Evolutionary conservation across 2,329 filamentous ascomycete genomes (phyloP).

Genomic region (Escovopsis sp.): DNA sequence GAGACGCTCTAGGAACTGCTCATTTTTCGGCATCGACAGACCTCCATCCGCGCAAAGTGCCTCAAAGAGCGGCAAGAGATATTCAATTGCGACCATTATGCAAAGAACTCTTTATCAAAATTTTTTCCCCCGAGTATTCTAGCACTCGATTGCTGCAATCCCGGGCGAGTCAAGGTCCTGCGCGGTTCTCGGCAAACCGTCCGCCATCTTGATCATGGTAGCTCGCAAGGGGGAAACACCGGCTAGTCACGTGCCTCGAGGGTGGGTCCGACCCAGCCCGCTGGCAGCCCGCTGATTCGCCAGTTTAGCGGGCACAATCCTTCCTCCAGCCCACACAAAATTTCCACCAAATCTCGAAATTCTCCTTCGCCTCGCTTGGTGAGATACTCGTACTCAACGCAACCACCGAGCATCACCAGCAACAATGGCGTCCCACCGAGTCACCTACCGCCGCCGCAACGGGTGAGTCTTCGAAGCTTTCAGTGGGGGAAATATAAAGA

Average conservation of each 20-base stretch:
- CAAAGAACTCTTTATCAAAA: too few species aligned
- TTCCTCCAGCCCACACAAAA: conserved; percentile 26
- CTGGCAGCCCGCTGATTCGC: conserved; percentile 19
- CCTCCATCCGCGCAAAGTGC: too few species aligned
- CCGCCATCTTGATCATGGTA: background rate
- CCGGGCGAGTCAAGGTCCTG: too few species aligned
- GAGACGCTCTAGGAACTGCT: too few species aligned
- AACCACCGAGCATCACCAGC: conserved; percentile 26
- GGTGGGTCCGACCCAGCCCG: conserved; percentile 2
- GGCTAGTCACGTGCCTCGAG: conserved; percentile 1
- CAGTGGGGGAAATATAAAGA: too few species aligned
- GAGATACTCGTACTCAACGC: conserved; percentile 19
- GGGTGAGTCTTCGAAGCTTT: conserved; percentile 41
- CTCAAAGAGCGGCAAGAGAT: too few species aligned
- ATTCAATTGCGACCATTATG: too few species aligned
- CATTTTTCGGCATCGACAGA: too few species aligned
- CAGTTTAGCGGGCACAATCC: conserved; percentile 23
- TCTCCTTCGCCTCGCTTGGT: conserved; percentile 17
- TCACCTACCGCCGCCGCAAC: conserved; percentile 64
- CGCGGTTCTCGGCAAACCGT: too few species aligned
- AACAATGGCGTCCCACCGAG: conserved; percentile 45
- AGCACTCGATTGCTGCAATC: too few species aligned
- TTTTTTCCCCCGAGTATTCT: too few species aligned
- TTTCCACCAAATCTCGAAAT: conserved; percentile 28
- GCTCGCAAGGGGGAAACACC: background rate